A percentile compares a stretch with the other conserved stretches of the same genome.
These are phyloP conservation scores for Cercospora brassicicola DNA, from an alignment of 2,329 filamentous ascomycete species.

Conservation along the genomic window DNA sequence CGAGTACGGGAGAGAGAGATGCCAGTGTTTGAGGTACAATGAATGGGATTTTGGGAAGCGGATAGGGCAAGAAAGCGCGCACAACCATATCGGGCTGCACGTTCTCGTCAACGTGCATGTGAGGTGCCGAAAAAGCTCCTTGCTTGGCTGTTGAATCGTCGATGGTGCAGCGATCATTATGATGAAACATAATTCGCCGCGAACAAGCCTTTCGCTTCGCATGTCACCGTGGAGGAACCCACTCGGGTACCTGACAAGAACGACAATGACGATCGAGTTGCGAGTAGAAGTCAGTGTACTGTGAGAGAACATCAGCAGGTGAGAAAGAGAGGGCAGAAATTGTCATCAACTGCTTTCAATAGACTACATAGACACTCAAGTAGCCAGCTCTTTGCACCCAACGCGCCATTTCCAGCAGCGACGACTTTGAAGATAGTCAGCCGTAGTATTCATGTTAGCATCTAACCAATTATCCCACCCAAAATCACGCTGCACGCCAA, in stretches of 20 bases:
- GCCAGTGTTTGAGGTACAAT: neutral
- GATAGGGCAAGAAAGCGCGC: neutral
- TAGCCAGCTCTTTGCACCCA: conserved; percentile 20
- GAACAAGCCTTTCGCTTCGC: neutral
- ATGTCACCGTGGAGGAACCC: neutral
- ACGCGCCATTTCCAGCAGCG: neutral
- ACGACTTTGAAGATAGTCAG: neutral
- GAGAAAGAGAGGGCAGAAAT: neutral
- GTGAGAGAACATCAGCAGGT: neutral
- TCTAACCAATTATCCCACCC: neutral
- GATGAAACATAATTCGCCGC: neutral
- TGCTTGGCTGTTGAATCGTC: neutral
- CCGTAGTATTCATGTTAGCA: neutral
- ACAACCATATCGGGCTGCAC: neutral
- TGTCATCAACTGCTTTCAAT: neutral
- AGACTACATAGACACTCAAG: conserved; percentile 14
- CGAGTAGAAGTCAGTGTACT: neutral
- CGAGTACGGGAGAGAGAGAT: neutral
- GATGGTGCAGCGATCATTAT: neutral
- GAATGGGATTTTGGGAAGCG: neutral
- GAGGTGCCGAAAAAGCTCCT: neutral
- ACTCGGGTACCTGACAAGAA: neutral
- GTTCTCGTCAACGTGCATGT: neutral
- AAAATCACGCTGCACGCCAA: neutral
- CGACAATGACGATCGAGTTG: neutral